Evolutionary conservation across 768 basidiomycete genomes (phyloP), one percentile per base, ranked within the genome.

Genomic region (Rhodotorula graminis): DNA sequence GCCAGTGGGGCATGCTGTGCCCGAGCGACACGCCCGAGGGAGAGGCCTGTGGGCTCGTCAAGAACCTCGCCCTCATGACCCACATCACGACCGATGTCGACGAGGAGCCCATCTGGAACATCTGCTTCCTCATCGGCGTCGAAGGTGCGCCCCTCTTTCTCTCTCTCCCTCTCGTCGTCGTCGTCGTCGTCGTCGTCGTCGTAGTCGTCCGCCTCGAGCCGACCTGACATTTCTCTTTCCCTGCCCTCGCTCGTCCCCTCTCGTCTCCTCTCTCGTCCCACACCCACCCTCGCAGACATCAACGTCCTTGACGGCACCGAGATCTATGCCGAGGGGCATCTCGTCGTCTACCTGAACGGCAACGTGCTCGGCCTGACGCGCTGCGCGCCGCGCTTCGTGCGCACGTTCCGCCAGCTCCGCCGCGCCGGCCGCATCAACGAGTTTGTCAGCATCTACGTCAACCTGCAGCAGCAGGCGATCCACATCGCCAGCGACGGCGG

Each of bases 21-120:
- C 92, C 96, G 1, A 93, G 91, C 80, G 96, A 99, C 81, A 99
- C 96, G 0, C 96, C 96, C 0, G 96, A 99, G 88, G 96, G 96
- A 80, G 96, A 99, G 83, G 96, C 96, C 27, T 99, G 96, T 80
- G 96, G 96, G 37, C 83, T 99, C 70, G 96, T 99, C 59, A 99
- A 99, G 84, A 99, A 99, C 82, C 83, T 99, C 73, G 96, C 96
- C 7, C 84, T 99, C 25, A 99, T 99, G 96, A 98, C 96, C 7
- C 95, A 99, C 82, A 98, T 99, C 80, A 99, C 96, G 16, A 98
- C 96, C 55, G 96, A 98, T 81, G 95, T 93, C 44, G 93, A 95
- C 72, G 96, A 99, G 81, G 91, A 89, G 71, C 94, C 95, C 2
- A 90, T 99, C 66, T 87, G 92, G 74, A 87, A 89, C 70, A 83